Evolutionary conservation across 2,329 filamentous ascomycete species (phyloP).

Genomic region (Lecanosticta acicola): DNA sequence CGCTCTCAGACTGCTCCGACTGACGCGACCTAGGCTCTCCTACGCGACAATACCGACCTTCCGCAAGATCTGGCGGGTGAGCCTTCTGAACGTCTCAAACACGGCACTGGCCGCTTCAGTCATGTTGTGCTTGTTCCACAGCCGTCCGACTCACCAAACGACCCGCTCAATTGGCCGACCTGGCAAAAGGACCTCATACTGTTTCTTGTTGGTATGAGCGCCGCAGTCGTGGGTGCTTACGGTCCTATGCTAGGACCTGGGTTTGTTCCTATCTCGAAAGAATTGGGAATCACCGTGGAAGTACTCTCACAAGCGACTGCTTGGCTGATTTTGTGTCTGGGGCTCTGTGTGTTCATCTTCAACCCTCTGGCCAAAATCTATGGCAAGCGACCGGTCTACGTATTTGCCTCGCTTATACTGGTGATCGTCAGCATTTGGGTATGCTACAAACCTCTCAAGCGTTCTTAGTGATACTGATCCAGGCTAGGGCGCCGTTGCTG

Average conservation of each 20-base stretch:
- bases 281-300: slow-evolving; percentile 42
- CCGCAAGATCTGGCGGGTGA: slow-evolving; percentile 43
- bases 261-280: slow-evolving; percentile 43
- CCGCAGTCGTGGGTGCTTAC: slow-evolving; percentile 47
- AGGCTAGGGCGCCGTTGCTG: slow-evolving; percentile 35
- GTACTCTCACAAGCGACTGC: slow-evolving; percentile 44
- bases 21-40: slow-evolving; percentile 35
- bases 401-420: slow-evolving; percentile 45
- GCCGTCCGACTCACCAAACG: slow-evolving; percentile 46
- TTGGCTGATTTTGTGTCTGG: slow-evolving; percentile 47
- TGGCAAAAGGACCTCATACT: slow-evolving; percentile 46
- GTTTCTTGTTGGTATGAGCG: slow-evolving; percentile 42
- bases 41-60: slow-evolving; percentile 44
- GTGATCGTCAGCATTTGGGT: slow-evolving; percentile 44
- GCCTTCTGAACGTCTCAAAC: slow-evolving; percentile 35
- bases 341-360: slow-evolving; percentile 45
- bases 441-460: background rate
- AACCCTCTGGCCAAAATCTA: slow-evolving; percentile 48
- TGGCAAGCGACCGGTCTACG: slow-evolving; percentile 48
- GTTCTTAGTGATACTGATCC: background rate
- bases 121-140: slow-evolving; percentile 38
- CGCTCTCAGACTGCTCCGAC: no score
- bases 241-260: slow-evolving; percentile 49
- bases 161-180: slow-evolving; percentile 45
- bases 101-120: slow-evolving; percentile 28